Conservation (phyloP, 2,329 filamentous ascomycete species). For the Ophiostoma sp. region DNA sequence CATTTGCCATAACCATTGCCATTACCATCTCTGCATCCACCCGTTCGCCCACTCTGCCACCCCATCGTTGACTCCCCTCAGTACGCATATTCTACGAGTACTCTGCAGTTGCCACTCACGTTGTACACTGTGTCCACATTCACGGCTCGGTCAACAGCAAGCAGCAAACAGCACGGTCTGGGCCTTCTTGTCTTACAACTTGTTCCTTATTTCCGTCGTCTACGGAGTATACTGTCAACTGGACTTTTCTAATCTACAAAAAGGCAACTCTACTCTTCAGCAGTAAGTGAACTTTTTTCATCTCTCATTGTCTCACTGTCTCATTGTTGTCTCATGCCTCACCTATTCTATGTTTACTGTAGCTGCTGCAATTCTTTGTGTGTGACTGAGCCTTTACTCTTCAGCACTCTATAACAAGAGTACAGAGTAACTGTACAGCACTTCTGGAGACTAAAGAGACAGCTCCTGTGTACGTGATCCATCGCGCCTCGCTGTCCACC, state of each 20-base stretch:
- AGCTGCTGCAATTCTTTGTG: not conserved
- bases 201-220: too few relatives aligned
- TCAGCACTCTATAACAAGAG: too few relatives aligned
- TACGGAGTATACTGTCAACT: not conserved
- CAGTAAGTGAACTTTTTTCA: not conserved
- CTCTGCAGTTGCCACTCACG: not conserved
- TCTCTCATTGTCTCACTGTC: not conserved
- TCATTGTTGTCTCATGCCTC: not conserved
- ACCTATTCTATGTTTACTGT: not conserved
- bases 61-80: not conserved
- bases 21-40: not conserved
- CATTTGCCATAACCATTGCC: not conserved
- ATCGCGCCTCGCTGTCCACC: constrained; percentile 1
- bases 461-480: not conserved
- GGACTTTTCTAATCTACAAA: too few relatives aligned
- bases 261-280: not conserved
- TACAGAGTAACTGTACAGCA: too few relatives aligned
- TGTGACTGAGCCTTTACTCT: not conserved
- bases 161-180: constrained; percentile 6
- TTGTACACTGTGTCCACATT: not conserved
- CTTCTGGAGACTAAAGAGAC: too few relatives aligned
- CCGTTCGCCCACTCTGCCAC: not conserved
- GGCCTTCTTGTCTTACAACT: not conserved
- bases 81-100: not conserved
- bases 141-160: not conserved